Percentiles rank a stretch among this genome's conserved stretches.
phyloP scores from a whole-genome alignment of 306 rosid species.

The Prosopis cineraria region DNA sequence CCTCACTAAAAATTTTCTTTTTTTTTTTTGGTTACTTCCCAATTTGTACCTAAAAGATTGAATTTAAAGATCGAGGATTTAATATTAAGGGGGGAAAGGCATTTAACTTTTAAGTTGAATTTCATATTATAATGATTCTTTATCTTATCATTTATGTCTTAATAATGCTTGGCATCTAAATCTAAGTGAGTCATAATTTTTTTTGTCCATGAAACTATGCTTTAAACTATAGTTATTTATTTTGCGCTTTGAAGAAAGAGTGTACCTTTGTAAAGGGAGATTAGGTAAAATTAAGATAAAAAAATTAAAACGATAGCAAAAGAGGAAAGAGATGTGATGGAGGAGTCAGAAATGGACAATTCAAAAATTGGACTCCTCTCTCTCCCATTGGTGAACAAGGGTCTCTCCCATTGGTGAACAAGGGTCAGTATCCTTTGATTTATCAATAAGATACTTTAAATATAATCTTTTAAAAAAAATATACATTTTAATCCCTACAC shows the following conservation, averaged over 20 bases:
- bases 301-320: not conserved
- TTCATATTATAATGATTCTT: not conserved
- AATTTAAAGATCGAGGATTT: not conserved
- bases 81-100: not conserved
- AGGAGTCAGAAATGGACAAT: not conserved
- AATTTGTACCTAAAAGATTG: not conserved
- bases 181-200: constrained; percentile 1
- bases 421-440: not conserved
- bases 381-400: no score
- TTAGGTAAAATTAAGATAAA: not conserved
- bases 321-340: not conserved
- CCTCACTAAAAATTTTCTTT: no score
- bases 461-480: no score
- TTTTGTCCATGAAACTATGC: not conserved
- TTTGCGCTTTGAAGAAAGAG: not conserved
- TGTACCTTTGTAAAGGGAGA: not conserved
- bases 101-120: not conserved
- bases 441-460: no score
- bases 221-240: not conserved
- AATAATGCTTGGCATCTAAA: not conserved
- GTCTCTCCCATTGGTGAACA: no score
- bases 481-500: no score
- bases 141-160: not conserved
- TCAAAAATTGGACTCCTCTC: not conserved
- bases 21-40: no score